These are phyloP conservation scores for Moringa oleifera DNA, from an alignment of 345 rosid species.

Conservation along the genomic window DNA sequence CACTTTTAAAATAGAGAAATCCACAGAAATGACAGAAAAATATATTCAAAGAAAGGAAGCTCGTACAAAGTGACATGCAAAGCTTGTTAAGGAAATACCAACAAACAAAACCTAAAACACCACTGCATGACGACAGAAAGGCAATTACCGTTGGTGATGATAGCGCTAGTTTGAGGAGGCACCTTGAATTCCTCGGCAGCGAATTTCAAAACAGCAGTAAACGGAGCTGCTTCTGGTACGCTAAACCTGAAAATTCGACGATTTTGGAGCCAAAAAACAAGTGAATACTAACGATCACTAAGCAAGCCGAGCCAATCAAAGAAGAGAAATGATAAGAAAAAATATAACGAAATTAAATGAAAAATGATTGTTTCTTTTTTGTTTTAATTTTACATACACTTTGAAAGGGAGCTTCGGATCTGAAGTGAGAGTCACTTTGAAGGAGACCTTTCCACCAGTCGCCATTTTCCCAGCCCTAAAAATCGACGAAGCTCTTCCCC, in stretches of 20 bases:
- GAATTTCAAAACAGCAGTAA: conserved; percentile 91
- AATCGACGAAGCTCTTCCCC: not conserved
- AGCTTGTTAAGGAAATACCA: not conserved
- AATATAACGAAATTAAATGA: not conserved
- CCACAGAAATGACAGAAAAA: no score
- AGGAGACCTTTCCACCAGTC: conserved; percentile 81
- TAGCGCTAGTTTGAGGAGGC: conserved; percentile 98
- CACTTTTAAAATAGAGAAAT: no score
- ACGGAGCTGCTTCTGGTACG: conserved; percentile 97
- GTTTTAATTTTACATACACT: conserved; percentile 50
- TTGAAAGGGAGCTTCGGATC: conserved; percentile 99
- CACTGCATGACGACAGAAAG: not conserved
- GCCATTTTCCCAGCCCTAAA: conserved; percentile 37
- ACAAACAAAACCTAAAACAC: not conserved
- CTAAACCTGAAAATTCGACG: conserved; percentile 56
- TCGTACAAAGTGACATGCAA: not conserved
- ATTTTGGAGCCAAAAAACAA: not conserved
- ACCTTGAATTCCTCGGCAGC: conserved; percentile 98
- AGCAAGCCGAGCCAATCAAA: not conserved
- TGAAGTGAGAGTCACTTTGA: conserved; percentile 93
- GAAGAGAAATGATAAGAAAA: not conserved
- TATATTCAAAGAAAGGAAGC: no score
- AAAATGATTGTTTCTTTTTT: not conserved
- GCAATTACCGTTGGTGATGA: conserved; percentile 84
- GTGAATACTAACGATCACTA: not conserved